Evolutionary conservation across 768 basidiomycete genomes (phyloP), one percentile per base, ranked within the genome.

Genomic region (Paxillus ammoniavirescens): DNA sequence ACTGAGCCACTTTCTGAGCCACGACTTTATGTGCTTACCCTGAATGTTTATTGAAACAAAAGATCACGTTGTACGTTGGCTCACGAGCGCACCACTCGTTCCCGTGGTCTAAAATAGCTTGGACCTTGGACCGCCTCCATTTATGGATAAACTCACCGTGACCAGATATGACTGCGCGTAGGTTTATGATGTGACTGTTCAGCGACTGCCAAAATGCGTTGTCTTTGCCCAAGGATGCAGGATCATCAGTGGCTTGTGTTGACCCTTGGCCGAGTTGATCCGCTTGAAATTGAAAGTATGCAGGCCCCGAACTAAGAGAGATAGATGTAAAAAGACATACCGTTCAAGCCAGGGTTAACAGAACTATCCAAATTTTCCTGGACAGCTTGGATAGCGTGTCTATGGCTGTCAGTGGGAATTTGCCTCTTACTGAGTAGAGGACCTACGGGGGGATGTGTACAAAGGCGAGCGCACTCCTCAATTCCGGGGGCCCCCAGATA

Each of bases 31-130:
- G 3, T 42, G 64, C 63, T 12, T 58, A 87, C 82, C 87, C 88
- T 2, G 86, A 85, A 63, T 90, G 89, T 65, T 90, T 90, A 62
- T 79, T 37, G 57, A 90, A 91, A 64, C 89, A 91, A 65, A 89
- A 88, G 0, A 87, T 78, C 8, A 86, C 77, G 38, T 80, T 71
- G 55, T 82, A 82, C 4, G 75, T 76, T 2, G 78, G 77, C 55
- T 89, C 85, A 15, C 86, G 81, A 8, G 80, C 79, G 55, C 89
- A 91, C 89, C 89, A 91, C 65, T 89, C 87, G 53, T 90, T 78
- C 1, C 89, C 89, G 57, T 91, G 89, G 63, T 87, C 88, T 87
- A 57, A n/a, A 30, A 57, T 33, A 26, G 18, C 38, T 14, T 12
- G 15, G 33, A 21, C 49, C 1, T 23, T 18, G 53, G 6, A 21